Conservation (phyloP, 2,329 filamentous ascomycete species). For the Ophiostoma populinum region DNA sequence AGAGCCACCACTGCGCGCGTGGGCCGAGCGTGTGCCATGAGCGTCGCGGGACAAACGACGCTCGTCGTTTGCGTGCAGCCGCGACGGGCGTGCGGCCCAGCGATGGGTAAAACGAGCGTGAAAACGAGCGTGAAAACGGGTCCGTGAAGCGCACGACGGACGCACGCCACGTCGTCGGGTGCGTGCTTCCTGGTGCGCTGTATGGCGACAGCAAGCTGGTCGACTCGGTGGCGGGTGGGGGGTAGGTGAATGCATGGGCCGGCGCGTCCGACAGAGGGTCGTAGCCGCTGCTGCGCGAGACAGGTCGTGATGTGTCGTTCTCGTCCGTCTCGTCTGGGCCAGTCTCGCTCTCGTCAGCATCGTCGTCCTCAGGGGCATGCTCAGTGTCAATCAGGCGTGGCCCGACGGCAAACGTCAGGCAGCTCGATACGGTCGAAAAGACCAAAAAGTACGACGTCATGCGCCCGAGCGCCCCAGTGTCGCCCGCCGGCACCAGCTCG, state of each 20-base stretch:
- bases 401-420: constrained; percentile 45
- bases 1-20: constrained; percentile 17
- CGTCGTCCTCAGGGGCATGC: constrained; percentile 15
- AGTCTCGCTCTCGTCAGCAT: neutral
- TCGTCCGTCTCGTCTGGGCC: neutral
- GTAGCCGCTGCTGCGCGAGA: constrained; percentile 4
- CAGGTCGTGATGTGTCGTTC: neutral
- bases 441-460: constrained; percentile 50
- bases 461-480: constrained; percentile 31
- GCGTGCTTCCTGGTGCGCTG: neutral
- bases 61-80: constrained; percentile 11
- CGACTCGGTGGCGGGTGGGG: constrained; percentile 21
- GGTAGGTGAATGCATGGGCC: neutral
- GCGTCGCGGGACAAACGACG: constrained; percentile 13
- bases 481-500: constrained; percentile 22
- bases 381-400: constrained; percentile 36
- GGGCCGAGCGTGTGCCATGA: constrained; percentile 16
- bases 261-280: constrained; percentile 5
- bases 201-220: constrained; percentile 27
- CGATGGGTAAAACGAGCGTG: constrained; percentile 17
- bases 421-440: constrained; percentile 45
- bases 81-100: constrained; percentile 4
- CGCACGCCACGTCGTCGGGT: neutral
- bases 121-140: constrained; percentile 11
- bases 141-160: constrained; percentile 8